Percentiles rank a stretch among this genome's conserved stretches.
Conservation (phyloP, 352 stramenopile genomes). For the Globisporangium solare region DNA sequence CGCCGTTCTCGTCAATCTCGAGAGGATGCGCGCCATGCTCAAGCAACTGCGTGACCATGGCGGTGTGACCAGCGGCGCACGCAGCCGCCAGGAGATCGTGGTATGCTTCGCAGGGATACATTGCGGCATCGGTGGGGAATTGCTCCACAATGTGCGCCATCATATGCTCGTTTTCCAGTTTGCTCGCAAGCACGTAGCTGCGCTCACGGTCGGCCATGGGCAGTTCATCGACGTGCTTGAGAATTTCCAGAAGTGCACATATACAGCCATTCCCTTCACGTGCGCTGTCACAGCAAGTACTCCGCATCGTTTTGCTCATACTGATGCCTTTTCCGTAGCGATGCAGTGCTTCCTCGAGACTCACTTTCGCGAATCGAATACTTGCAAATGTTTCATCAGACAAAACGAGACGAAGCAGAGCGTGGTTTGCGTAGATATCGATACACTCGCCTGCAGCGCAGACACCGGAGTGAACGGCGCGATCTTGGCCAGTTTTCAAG, state of each 20-base stretch:
- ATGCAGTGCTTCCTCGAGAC: not conserved
- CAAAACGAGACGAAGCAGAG: not conserved
- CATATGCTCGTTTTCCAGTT: not conserved
- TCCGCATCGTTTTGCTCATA: too few species aligned
- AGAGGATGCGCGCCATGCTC: not conserved
- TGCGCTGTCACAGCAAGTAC: too few species aligned
- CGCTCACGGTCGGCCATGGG: slow-evolving; percentile 19
- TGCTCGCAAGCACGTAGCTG: slow-evolving; percentile 19
- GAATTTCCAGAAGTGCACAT: slow-evolving; percentile 10
- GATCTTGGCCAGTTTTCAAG: too few species aligned
- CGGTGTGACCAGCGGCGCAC: not conserved
- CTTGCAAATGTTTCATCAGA: not conserved
- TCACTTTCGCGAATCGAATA: slow-evolving; percentile 8
- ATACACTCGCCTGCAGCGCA: not conserved
- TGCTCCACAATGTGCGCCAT: not conserved
- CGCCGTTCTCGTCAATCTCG: not conserved
- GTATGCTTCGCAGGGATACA: slow-evolving; percentile 2
- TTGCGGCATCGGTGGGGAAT: slow-evolving; percentile 1
- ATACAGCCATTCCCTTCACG: too few species aligned
- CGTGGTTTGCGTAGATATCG: not conserved
- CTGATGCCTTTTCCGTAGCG: not conserved
- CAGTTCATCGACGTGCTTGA: slow-evolving; percentile 14
- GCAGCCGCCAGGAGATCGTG: slow-evolving; percentile 2
- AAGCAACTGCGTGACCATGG: slow-evolving; percentile 7
- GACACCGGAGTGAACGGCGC: too few species aligned